Evolutionary conservation across 345 rosid genomes (phyloP).

Genomic region (Bruguiera gymnorhiza): DNA sequence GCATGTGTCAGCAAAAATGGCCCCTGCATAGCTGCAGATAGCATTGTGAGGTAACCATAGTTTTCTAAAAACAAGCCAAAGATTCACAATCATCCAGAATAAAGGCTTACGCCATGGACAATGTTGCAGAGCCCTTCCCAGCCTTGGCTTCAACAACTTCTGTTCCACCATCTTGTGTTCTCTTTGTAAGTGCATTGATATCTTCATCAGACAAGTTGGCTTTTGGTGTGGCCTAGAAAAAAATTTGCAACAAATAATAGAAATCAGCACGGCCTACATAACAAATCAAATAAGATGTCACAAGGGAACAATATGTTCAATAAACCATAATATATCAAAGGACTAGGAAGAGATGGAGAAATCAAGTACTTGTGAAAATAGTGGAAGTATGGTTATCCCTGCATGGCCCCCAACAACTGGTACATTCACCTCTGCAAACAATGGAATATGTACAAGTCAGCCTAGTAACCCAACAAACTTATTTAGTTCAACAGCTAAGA

Average conservation of each 20-base stretch:
- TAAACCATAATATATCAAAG: background rate
- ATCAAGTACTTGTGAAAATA: slow-evolving; percentile 60
- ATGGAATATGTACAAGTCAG: slow-evolving; percentile 2
- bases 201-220: slow-evolving; percentile 60
- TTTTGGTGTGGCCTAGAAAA: slow-evolving; percentile 64
- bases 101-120: slow-evolving; percentile 83
- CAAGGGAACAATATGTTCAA: too few species aligned
- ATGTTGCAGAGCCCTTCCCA: slow-evolving; percentile 91
- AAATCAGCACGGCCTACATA: background rate
- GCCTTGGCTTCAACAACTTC: slow-evolving; percentile 91
- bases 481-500: background rate
- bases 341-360: background rate
- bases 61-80: background rate
- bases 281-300: background rate
- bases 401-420: slow-evolving; percentile 91
- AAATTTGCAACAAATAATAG: background rate
- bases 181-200: slow-evolving; percentile 65
- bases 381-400: slow-evolving; percentile 73
- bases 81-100: background rate
- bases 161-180: slow-evolving; percentile 89
- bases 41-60: background rate
- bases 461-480: background rate
- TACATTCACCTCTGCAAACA: slow-evolving; percentile 57
- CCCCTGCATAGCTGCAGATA: slow-evolving; percentile 72
- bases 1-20: slow-evolving; percentile 81